Evolutionary conservation across 257 asterid genomes (phyloP).

Genomic region (Petunia axillaris): DNA sequence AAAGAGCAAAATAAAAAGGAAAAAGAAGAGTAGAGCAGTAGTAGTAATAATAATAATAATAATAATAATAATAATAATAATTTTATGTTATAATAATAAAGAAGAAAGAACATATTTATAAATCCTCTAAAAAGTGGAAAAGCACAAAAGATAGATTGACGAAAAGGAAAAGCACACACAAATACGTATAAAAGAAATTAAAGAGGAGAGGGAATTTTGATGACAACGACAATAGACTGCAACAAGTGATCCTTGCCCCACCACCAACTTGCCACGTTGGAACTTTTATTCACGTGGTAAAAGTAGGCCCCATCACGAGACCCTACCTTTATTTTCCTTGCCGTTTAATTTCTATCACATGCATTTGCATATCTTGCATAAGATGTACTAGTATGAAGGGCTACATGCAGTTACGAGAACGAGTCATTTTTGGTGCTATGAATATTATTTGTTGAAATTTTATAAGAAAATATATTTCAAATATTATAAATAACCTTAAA

Average conservation of each 20-base stretch:
- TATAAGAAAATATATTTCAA: too few species aligned
- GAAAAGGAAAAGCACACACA: constrained; percentile 54
- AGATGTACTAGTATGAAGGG: too few species aligned
- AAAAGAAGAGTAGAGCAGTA: not conserved
- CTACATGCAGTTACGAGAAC: too few species aligned
- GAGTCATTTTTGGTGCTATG: too few species aligned
- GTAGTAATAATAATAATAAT: constrained; percentile 6
- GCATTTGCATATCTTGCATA: too few species aligned
- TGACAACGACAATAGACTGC: constrained; percentile 39
- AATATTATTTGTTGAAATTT: too few species aligned
- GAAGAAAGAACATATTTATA: constrained; percentile 30
- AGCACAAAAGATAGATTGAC: constrained; percentile 76
- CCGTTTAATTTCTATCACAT: too few species aligned
- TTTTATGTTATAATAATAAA: not conserved
- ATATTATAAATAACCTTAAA: too few species aligned
- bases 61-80: too few species aligned
- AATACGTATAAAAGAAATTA: not conserved
- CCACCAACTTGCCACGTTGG: constrained; percentile 25
- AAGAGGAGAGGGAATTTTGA: constrained; percentile 22
- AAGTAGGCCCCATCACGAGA: constrained; percentile 40
- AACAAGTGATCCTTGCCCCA: constrained; percentile 52
- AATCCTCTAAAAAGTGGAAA: constrained; percentile 55
- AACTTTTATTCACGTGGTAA: constrained; percentile 47
- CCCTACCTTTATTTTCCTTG: not conserved
- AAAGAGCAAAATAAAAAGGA: not conserved